A percentile compares a stretch with the other conserved stretches of the same genome.
These are phyloP conservation scores for Talaromyces sp. DNA, from an alignment of 2,329 filamentous ascomycete species.

Conservation along the genomic window DNA sequence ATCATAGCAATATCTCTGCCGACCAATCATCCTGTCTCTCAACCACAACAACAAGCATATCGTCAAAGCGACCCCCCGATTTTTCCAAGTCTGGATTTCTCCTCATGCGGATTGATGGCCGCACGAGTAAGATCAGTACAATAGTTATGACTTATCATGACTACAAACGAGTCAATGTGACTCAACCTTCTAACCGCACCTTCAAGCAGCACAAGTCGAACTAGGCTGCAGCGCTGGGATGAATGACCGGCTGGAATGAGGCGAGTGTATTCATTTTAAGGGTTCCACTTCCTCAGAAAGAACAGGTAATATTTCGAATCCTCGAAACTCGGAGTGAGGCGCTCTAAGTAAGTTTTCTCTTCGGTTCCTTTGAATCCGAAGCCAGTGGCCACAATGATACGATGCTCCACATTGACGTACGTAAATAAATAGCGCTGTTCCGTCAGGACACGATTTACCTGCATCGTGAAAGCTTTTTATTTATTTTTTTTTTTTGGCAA, in stretches of 20 bases:
- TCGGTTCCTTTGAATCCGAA: not conserved
- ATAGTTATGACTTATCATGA: not conserved
- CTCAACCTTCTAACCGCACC: not conserved
- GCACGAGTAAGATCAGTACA: not conserved
- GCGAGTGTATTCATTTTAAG: not conserved
- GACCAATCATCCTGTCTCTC: not conserved
- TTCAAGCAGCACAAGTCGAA: not conserved
- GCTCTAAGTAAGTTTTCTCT: not conserved
- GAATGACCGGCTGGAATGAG: not conserved
- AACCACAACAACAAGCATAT: not conserved
- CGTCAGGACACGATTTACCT: not conserved
- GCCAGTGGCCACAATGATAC: not conserved
- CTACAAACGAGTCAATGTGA: not conserved
- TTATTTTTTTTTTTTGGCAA: not conserved
- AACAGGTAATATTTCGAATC: not conserved
- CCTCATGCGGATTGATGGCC: not conserved
- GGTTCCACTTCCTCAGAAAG: not conserved
- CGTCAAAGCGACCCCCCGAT: not conserved
- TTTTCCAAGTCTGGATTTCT: not conserved
- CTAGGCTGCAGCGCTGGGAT: not conserved
- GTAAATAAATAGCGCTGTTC: not conserved
- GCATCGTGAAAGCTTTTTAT: not conserved
- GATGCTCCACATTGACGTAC: not conserved
- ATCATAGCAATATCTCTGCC: not conserved
- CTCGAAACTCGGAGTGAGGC: not conserved